phyloP scores from a whole-genome alignment of 768 basidiomycete genomes.

The Myochromella boudieri region DNA sequence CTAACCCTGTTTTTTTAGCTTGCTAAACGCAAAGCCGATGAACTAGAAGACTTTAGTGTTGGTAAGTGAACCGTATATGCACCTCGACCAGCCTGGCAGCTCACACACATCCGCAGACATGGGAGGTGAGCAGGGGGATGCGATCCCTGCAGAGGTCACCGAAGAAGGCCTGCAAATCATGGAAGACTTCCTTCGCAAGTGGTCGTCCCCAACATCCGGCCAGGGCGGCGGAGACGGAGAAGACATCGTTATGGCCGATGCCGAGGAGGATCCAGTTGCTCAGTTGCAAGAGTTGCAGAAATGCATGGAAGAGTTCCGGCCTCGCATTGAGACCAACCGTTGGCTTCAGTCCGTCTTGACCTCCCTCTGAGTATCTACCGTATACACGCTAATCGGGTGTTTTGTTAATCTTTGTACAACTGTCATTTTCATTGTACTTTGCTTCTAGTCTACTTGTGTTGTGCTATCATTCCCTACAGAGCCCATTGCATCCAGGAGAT shows the following conservation, averaged over 20 bases:
- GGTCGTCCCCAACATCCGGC: conserved; percentile 42
- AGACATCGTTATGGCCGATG: conserved; percentile 44
- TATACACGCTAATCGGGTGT: no score
- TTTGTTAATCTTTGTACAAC: no score
- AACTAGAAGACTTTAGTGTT: conserved; percentile 80
- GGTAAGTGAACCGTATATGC: conserved; percentile 4
- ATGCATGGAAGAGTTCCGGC: conserved; percentile 64
- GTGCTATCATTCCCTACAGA: background rate
- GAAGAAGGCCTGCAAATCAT: conserved; percentile 83
- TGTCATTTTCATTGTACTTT: no score
- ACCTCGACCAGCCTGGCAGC: background rate
- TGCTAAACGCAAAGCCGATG: conserved; percentile 90
- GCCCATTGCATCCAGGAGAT: conserved; percentile 8
- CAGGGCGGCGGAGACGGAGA: conserved; percentile 52
- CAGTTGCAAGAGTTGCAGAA: conserved; percentile 55
- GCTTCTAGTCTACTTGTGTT: background rate
- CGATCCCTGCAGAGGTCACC: conserved; percentile 56
- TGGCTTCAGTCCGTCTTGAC: conserved; percentile 71
- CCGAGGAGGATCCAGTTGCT: conserved; percentile 30
- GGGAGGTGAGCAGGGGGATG: conserved; percentile 27
- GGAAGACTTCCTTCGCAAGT: conserved; percentile 72
- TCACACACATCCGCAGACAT: background rate
- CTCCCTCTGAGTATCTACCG: conserved; percentile 29
- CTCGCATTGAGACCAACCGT: conserved; percentile 70
- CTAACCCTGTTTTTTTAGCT: conserved; percentile 46